Base-by-base conservation (phyloP, 2,329 filamentous ascomycete genomes). In the Pseudogymnoascus sp. region DNA sequence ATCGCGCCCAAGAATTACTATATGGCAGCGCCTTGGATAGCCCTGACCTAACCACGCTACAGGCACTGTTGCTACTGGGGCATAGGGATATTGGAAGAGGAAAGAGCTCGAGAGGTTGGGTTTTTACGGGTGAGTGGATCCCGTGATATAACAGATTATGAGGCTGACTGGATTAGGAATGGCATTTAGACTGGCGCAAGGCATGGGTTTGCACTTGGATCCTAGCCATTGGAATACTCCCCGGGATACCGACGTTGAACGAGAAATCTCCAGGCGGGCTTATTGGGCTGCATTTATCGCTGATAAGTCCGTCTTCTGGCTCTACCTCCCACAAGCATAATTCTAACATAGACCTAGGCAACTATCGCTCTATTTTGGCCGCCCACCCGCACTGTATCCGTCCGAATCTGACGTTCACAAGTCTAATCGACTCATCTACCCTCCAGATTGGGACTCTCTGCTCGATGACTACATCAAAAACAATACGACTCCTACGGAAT, bases 131-230 rank as follows among this genome's bases (percentile, higher is more conserved):
- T 56, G 11, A 33, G 50, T 56, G 26, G 29, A 15, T 56, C n/a
- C 7, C 11, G 17, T 56, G 29, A 56, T 56, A 56, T 56, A 21
- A 15, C 15, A 35, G n/a, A 19, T 21, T 56, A 56, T 56, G 50
- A 21, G 50, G 35, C 50, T 56, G 50, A 56, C 50, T 4, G 13
- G 10, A 21, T 33, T 56, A 56, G 50, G 50, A 33, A 81, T 82
- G 79, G 79, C 79, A 7, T 82, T 80, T 65, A 76, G 80, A 4
- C 72, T 82, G 13, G 77, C 79, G 0, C 79, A 81, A 60, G 80
- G 80, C 66, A 82, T 82, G 80, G 80, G 80, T 1, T 72, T 82
- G 15, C 80, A 82, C 66, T 74, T 82, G 0, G 80, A 82, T 60
- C 80, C 80, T 0, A 79, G 74, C 60, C 81, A 82, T 66, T 82